Conservation (phyloP, 352 stramenopile genomes). For the Phytophthora aleatoria region DNA sequence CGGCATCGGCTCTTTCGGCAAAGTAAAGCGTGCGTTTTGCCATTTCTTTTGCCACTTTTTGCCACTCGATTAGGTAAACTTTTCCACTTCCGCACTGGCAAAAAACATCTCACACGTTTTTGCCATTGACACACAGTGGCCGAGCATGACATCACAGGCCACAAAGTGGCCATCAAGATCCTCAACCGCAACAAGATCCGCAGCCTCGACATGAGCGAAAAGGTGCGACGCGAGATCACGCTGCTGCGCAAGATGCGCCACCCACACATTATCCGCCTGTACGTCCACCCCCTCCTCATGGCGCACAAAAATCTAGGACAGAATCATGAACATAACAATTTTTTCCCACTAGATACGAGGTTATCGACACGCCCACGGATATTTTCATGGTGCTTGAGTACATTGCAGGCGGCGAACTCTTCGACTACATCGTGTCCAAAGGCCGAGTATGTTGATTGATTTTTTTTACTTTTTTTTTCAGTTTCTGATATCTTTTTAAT, state of each 20-base stretch:
- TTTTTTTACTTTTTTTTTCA: constrained; percentile 8
- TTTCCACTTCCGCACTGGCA: constrained; percentile 7
- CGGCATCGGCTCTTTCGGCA: constrained; percentile 99
- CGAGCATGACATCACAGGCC: constrained; percentile 97
- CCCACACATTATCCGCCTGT: constrained; percentile 99
- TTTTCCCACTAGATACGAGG: constrained; percentile 86
- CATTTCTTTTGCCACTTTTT: constrained; percentile 9
- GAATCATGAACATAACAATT: constrained; percentile 1
- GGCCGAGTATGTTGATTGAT: constrained; percentile 62
- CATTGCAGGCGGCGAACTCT: constrained; percentile 93
- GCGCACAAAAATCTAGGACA: not conserved
- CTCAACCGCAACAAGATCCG: constrained; percentile 99
- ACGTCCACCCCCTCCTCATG: constrained; percentile 29
- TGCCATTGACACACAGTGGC: constrained; percentile 73
- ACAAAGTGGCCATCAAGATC: constrained; percentile 99
- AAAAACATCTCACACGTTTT: not conserved
- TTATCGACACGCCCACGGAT: constrained; percentile 99
- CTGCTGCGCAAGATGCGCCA: constrained; percentile 99
- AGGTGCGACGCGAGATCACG: constrained; percentile 99
- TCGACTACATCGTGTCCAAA: constrained; percentile 99
- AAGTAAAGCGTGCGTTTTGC: constrained; percentile 93
- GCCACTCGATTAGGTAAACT: constrained; percentile 7
- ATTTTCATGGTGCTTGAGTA: constrained; percentile 97
- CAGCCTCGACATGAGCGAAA: constrained; percentile 99
- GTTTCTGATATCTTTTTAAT: constrained; percentile 21